Base-by-base conservation (phyloP, 2,329 filamentous ascomycete genomes). In the Trichothecium roseum region DNA sequence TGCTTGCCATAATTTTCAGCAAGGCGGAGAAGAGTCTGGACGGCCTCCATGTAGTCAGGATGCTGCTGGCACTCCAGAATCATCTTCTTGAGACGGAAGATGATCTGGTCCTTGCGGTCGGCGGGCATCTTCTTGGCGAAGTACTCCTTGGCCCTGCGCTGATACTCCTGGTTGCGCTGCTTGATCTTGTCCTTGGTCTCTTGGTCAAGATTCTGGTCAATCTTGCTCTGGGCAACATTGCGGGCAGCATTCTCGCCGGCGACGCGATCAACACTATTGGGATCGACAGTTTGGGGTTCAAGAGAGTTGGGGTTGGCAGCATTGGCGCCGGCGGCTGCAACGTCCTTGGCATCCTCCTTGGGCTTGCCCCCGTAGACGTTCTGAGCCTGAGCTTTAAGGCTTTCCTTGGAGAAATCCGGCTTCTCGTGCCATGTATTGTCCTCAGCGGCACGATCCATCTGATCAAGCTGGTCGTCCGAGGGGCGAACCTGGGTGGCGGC, bases 61-160 rank as follows among this genome's bases (percentile, higher is more conserved):
- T 96, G 91, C 38, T 89, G 84, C 63, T 98, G 91, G 49, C 94
- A 87, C 62, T 98, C 91, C 31, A 95, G 78, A 28, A 98, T 66
- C 83, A 96, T 94, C 76, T 96, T 96, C 78, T 77, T 98, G 46
- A 98, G 63, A 27, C 91, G 84, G 74, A 79, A 94, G 49, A 95
- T 80, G 37, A 80, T 81, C 67, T 94, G 87, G 7, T 96, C 87
- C 41, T 88, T 86, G 40, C 91, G 86, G 58, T 96, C 88, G 60
- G 89, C 66, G 1, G 91, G 88, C 61, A 98, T 72, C 70, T 96
- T 98, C 51, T 79, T 74, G 47, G 76, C 71, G 37, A 95, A 64
- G 56, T 96, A 96, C 46, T 84, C 75, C 53, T 72, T 78, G 18
- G 81, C 68, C 38, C 69, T 56, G 28, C 54, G 58, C 18, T 59